phyloP scores from a whole-genome alignment of 495 filamentous ascomycete genomes.

The Apiosordaria backusii region DNA sequence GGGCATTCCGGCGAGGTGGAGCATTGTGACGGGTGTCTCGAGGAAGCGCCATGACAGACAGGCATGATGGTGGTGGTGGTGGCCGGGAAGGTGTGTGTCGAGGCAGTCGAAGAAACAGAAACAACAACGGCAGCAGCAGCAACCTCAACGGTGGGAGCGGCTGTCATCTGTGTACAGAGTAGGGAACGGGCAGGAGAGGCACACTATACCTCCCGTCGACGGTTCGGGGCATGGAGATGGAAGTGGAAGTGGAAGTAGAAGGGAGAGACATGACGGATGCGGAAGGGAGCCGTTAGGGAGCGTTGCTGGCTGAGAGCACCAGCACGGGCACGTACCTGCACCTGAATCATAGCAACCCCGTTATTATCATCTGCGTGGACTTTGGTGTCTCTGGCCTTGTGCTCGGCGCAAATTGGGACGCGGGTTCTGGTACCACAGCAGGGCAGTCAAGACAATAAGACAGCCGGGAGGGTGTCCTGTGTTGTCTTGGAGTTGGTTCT shows the following conservation, averaged over 20 bases:
- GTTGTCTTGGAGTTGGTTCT: not conserved
- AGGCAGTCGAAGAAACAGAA: not conserved
- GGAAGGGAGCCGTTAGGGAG: conserved; percentile 7
- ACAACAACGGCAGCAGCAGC: too few species aligned
- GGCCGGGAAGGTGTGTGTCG: not conserved
- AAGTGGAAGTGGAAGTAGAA: conserved; percentile 7
- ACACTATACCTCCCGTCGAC: not conserved
- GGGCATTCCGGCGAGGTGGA: conserved; percentile 18
- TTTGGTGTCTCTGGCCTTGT: conserved; percentile 13
- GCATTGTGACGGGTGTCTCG: conserved; percentile 22
- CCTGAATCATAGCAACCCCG: conserved; percentile 32
- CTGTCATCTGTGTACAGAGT: not conserved
- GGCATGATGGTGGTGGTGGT: conserved; percentile 29
- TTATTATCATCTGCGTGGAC: conserved; percentile 20
- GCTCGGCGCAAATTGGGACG: conserved; percentile 4
- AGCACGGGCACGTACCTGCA: conserved; percentile 29
- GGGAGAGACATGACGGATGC: conserved; percentile 17
- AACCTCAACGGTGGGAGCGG: too few species aligned
- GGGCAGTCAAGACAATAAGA: not conserved
- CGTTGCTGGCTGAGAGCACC: not conserved
- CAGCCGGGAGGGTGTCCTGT: not conserved
- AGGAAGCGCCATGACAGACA: conserved; percentile 29
- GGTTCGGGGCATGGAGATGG: not conserved
- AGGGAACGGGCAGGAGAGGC: not conserved
- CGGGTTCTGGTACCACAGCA: not conserved